Percentiles rank a stretch among this genome's conserved stretches.
phyloP scores from a whole-genome alignment of 163 green algal species.

The Trebouxiophyceae sp. region DNA sequence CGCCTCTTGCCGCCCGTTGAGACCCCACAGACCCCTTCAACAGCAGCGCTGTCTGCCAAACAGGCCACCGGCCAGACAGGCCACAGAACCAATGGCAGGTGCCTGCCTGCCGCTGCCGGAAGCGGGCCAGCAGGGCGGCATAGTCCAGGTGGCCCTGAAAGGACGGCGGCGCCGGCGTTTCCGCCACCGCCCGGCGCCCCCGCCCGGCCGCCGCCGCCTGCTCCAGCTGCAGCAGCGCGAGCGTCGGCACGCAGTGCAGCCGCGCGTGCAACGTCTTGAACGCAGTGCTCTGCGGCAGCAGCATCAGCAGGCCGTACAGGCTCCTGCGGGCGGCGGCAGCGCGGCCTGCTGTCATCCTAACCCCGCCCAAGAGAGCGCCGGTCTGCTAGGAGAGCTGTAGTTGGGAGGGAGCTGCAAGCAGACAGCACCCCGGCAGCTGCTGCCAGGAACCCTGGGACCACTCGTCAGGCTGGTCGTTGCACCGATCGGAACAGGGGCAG shows the following conservation, averaged over 20 bases:
- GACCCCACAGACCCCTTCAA: no score
- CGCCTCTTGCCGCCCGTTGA: background rate
- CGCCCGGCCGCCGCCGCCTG: background rate
- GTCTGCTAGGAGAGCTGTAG: no score
- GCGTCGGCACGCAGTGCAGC: slow-evolving; percentile 50
- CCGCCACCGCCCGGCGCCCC: no score
- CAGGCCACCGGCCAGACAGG: background rate
- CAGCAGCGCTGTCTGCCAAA: no score
- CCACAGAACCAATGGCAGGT: background rate
- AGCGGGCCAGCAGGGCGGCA: background rate
- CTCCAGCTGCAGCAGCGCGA: slow-evolving; percentile 57
- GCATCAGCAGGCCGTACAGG: slow-evolving; percentile 85
- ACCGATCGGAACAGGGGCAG: no score
- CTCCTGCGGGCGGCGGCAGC: slow-evolving; percentile 30
- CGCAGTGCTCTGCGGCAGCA: slow-evolving; percentile 85
- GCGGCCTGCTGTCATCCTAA: no score
- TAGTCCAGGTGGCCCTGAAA: background rate
- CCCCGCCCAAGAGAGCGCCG: no score
- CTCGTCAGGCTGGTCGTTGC: no score
- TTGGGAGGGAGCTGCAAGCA: no score
- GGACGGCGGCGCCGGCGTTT: background rate
- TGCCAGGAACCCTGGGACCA: no score
- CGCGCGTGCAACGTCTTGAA: slow-evolving; percentile 71
- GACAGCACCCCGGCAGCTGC: no score
- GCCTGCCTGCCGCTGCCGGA: background rate